These are phyloP conservation scores for Globisporangium splendens DNA, from an alignment of 352 stramenopile genomes.

Conservation along the genomic window DNA sequence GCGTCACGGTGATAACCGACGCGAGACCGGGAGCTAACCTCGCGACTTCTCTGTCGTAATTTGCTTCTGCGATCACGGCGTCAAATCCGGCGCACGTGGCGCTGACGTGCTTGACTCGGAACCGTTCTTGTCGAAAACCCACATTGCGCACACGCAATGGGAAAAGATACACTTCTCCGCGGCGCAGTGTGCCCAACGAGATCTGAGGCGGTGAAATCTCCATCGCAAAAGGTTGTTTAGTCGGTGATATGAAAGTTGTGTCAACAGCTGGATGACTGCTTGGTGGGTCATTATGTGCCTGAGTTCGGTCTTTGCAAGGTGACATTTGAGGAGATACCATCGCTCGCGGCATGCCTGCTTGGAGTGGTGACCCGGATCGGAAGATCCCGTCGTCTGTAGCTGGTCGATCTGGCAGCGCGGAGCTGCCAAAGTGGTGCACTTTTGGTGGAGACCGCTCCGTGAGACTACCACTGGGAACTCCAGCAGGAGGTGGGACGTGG, in stretches of 20 bases:
- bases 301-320: not conserved
- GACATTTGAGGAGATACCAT: not conserved
- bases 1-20: slow-evolving; percentile 51
- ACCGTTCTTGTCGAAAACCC: slow-evolving; percentile 60
- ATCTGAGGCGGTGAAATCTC: slow-evolving; percentile 51
- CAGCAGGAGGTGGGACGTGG: not conserved
- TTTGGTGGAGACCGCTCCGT: slow-evolving; percentile 11
- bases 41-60: slow-evolving; percentile 55
- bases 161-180: slow-evolving; percentile 63
- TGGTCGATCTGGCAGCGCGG: not conserved
- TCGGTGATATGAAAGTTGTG: slow-evolving; percentile 16
- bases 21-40: slow-evolving; percentile 54
- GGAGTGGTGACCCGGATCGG: not conserved
- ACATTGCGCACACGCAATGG: slow-evolving; percentile 66
- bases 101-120: slow-evolving; percentile 47
- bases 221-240: slow-evolving; percentile 45
- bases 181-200: slow-evolving; percentile 28
- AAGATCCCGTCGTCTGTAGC: slow-evolving; percentile 2
- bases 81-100: slow-evolving; percentile 34
- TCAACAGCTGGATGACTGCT: not conserved
- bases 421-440: slow-evolving; percentile 3
- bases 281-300: not conserved
- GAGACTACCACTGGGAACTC: slow-evolving; percentile 1
- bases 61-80: slow-evolving; percentile 43
- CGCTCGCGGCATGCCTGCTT: not conserved